These are phyloP conservation scores for Cerioporus squamosus DNA, from an alignment of 1,284 basidiomycete genomes.

Conservation along the genomic window DNA sequence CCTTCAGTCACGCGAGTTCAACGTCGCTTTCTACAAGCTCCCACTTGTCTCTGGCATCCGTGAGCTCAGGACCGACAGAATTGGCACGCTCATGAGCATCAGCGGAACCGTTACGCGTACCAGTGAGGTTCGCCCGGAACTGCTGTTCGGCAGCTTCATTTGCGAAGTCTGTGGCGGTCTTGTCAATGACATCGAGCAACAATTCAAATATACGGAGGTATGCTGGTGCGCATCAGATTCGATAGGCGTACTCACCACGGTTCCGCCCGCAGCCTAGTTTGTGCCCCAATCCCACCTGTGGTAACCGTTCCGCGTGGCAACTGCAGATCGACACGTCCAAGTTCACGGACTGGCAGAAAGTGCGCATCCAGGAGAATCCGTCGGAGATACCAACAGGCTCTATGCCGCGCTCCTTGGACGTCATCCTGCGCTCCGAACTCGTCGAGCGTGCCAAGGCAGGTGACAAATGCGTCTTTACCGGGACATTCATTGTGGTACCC, in stretches of 20 bases:
- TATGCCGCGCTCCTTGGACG: conserved; percentile 97
- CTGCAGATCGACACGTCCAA: conserved; percentile 96
- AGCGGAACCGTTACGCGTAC: conserved; percentile 97
- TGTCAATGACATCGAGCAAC: conserved; percentile 97
- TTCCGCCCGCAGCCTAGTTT: conserved; percentile 72
- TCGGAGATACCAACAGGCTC: conserved; percentile 98
- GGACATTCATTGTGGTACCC: conserved; percentile 97
- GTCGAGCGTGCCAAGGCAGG: conserved; percentile 99
- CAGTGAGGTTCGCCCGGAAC: conserved; percentile 95
- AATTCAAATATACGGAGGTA: conserved; percentile 99
- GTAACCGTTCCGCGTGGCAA: conserved; percentile 91
- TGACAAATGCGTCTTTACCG: conserved; percentile 98
- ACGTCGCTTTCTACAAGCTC: conserved; percentile 95
- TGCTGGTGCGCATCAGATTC: conserved; percentile 12
- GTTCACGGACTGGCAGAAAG: conserved; percentile 99
- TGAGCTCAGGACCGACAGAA: conserved; percentile 91
- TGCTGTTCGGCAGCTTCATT: conserved; percentile 92
- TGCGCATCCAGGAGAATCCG: conserved; percentile 98
- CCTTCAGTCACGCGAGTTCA: conserved; percentile 91
- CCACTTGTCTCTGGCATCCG: conserved; percentile 94
- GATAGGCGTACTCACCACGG: not conserved
- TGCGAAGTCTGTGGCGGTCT: conserved; percentile 89
- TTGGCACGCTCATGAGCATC: conserved; percentile 92
- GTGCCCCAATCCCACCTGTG: conserved; percentile 93
- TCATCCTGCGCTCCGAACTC: conserved; percentile 93